phyloP scores from a whole-genome alignment of 106 monocot species.

The Dendrobium nobile region DNA sequence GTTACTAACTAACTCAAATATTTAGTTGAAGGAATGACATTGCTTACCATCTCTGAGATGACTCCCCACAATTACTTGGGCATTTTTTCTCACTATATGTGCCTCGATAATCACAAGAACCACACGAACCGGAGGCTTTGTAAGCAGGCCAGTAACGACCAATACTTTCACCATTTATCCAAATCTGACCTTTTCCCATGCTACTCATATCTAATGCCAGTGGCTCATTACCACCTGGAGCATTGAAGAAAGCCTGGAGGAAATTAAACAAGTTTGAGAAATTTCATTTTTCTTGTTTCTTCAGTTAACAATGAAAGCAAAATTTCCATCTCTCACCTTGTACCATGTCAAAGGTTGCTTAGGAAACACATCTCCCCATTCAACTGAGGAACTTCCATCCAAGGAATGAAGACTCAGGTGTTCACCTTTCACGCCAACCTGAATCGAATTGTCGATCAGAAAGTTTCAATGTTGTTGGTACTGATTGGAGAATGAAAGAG shows the following conservation, averaged over 20 bases:
- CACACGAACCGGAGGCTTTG: conserved; percentile 38
- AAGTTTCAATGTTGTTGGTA: not conserved
- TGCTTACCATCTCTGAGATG: conserved; percentile 54
- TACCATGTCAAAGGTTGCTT: conserved; percentile 52
- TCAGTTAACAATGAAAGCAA: not conserved
- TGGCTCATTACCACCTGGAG: conserved; percentile 44
- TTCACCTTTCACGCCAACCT: conserved; percentile 59
- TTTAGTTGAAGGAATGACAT: not conserved
- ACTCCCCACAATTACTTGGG: conserved; percentile 37
- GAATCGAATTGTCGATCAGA: not conserved
- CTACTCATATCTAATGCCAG: conserved; percentile 51
- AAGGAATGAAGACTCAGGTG: conserved; percentile 35
- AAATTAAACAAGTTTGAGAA: not conserved
- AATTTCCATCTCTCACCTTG: conserved; percentile 30
- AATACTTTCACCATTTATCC: conserved; percentile 54
- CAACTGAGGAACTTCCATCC: conserved; percentile 40
- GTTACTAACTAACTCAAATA: not conserved
- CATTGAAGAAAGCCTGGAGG: conserved; percentile 37
- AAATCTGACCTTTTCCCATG: conserved; percentile 61
- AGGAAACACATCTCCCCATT: conserved; percentile 37
- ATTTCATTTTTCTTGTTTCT: not conserved
- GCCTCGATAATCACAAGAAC: conserved; percentile 37
- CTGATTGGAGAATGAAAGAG: not conserved
- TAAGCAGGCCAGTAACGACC: conserved; percentile 59
- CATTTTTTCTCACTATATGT: conserved; percentile 49